These are phyloP conservation scores for Stylosanthes scabra DNA, from an alignment of 331 rosid species.

Conservation along the genomic window DNA sequence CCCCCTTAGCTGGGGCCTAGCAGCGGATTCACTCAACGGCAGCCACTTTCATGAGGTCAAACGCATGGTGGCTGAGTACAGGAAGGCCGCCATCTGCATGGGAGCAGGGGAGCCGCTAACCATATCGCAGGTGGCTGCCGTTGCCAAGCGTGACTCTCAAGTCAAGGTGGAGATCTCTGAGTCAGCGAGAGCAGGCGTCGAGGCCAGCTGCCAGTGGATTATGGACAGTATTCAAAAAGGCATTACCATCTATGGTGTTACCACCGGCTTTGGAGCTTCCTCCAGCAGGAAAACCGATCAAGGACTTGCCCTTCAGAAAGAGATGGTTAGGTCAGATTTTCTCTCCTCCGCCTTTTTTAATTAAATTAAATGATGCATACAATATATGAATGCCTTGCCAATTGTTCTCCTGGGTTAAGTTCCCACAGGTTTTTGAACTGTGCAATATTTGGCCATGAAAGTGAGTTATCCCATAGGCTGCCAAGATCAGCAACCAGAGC, in stretches of 20 bases:
- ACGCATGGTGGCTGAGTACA: constrained; percentile 42
- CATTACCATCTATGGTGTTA: constrained; percentile 40
- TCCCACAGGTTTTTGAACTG: constrained; percentile 53
- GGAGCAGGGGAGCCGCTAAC: constrained; percentile 38
- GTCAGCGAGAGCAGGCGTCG: constrained; percentile 46
- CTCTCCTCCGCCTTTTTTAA: neutral
- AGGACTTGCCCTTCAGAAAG: constrained; percentile 45
- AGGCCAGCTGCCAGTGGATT: constrained; percentile 49
- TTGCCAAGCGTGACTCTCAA: constrained; percentile 25
- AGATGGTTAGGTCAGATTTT: constrained; percentile 47
- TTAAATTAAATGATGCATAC: neutral
- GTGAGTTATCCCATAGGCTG: constrained; percentile 45
- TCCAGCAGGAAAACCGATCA: constrained; percentile 42
- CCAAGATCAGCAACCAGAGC: constrained; percentile 54
- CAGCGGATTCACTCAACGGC: constrained; percentile 48
- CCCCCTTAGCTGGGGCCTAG: constrained; percentile 39
- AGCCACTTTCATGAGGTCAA: constrained; percentile 49
- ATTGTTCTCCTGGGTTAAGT: neutral
- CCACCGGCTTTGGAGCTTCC: constrained; percentile 51
- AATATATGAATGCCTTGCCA: neutral
- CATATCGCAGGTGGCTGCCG: constrained; percentile 49
- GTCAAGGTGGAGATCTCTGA: constrained; percentile 45
- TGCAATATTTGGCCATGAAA: constrained; percentile 43
- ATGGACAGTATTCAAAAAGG: constrained; percentile 38
- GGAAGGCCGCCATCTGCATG: constrained; percentile 27